phyloP scores from a whole-genome alignment of 1,139 yeast species.

The Blastobotrys indianensis region DNA sequence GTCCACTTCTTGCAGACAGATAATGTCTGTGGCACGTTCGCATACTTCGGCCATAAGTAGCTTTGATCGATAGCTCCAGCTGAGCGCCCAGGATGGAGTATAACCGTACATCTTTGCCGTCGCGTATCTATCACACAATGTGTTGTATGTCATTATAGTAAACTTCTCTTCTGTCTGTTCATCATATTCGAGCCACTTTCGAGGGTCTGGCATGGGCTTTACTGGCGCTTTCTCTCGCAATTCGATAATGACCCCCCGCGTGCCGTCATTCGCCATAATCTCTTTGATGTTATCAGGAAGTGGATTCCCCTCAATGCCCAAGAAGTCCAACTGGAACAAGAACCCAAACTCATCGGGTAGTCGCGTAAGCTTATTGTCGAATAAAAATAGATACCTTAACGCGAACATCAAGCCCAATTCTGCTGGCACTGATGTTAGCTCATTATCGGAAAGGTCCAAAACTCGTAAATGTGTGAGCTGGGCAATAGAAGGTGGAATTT shows the following conservation, averaged over 20 bases:
- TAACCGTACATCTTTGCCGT: conserved; percentile 87
- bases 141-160: conserved; percentile 81
- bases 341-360: conserved; percentile 85
- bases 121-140: conserved; percentile 93
- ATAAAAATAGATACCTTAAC: conserved; percentile 74
- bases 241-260: conserved; percentile 72
- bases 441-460: conserved; percentile 78
- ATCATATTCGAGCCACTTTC: conserved; percentile 71
- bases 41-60: conserved; percentile 67
- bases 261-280: conserved; percentile 74
- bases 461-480: conserved; percentile 70
- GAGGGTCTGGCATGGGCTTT: conserved; percentile 56
- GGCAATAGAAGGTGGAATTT: conserved; percentile 64
- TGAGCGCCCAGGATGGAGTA: conserved; percentile 95
- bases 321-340: conserved; percentile 72
- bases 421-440: conserved; percentile 62
- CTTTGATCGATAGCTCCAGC: conserved; percentile 88
- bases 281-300: conserved; percentile 60
- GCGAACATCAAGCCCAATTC: conserved; percentile 81
- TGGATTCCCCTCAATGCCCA: conserved; percentile 94
- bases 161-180: conserved; percentile 35
- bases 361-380: conserved; percentile 73
- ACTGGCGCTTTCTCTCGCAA: conserved; percentile 79
- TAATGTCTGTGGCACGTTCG: conserved; percentile 60
- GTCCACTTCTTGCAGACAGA: conserved; percentile 95